These are phyloP conservation scores for Xerocomellus dryophilus DNA, from an alignment of 768 basidiomycete genomes.

Conservation along the genomic window DNA sequence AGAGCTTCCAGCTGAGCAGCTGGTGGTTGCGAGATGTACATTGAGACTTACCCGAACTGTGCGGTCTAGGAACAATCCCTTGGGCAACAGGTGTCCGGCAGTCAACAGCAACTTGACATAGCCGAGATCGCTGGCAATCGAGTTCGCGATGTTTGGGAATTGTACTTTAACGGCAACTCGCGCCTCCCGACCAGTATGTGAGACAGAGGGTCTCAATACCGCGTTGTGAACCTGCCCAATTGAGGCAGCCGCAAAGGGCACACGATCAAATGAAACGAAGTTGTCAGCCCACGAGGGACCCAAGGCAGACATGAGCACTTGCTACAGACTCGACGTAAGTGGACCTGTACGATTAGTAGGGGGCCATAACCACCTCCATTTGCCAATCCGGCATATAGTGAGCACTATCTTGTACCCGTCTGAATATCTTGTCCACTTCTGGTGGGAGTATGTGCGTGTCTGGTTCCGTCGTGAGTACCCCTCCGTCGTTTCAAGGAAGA, in stretches of 20 bases:
- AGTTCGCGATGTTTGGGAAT: constrained; percentile 87
- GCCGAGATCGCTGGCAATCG: constrained; percentile 83
- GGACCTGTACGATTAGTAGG: background rate
- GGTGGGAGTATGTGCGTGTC: constrained; percentile 87
- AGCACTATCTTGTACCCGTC: constrained; percentile 89
- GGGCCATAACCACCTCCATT: constrained; percentile 65
- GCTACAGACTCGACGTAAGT: constrained; percentile 27
- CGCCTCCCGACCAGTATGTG: constrained; percentile 53
- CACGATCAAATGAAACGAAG: constrained; percentile 74
- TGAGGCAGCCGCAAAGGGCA: constrained; percentile 93
- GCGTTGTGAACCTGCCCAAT: constrained; percentile 95
- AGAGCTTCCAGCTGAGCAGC: background rate
- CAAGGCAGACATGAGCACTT: constrained; percentile 74
- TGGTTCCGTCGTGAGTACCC: constrained; percentile 28
- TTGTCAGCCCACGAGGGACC: constrained; percentile 69
- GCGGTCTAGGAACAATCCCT: constrained; percentile 85
- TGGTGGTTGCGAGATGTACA: background rate
- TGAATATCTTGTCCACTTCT: constrained; percentile 84
- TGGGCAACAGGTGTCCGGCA: constrained; percentile 78
- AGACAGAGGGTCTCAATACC: constrained; percentile 48
- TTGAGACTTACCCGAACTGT: constrained; percentile 60
- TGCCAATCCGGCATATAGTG: constrained; percentile 99
- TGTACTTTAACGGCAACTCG: constrained; percentile 86
- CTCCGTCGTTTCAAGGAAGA: background rate
- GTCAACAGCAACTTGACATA: constrained; percentile 82